These are phyloP conservation scores for Boletus insuetus DNA, from an alignment of 768 basidiomycete species.

Conservation along the genomic window DNA sequence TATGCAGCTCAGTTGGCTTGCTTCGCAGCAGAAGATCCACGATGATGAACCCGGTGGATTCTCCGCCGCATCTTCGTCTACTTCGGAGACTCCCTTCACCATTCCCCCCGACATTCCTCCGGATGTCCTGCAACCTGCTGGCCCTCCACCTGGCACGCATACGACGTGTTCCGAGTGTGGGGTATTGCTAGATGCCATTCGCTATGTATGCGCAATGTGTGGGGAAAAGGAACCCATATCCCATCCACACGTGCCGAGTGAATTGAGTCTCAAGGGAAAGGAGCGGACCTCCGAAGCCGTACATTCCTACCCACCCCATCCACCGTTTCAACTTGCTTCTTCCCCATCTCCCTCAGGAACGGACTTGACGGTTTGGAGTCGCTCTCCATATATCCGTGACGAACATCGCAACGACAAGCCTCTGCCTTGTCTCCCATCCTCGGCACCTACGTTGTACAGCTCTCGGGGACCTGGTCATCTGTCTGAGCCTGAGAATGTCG, in stretches of 20 bases:
- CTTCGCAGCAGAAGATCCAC: constrained; percentile 43
- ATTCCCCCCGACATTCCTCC: constrained; percentile 41
- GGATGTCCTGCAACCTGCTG: constrained; percentile 50
- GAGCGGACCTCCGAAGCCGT: constrained; percentile 29
- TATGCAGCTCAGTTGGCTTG: constrained; percentile 65
- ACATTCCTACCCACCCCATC: constrained; percentile 36
- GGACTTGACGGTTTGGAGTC: constrained; percentile 16
- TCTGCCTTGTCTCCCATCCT: constrained; percentile 42
- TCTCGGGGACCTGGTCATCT: background rate
- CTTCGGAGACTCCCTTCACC: constrained; percentile 13
- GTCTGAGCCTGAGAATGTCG: constrained; percentile 29
- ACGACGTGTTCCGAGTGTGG: constrained; percentile 87
- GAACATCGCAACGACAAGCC: constrained; percentile 38
- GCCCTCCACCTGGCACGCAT: constrained; percentile 56
- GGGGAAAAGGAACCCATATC: constrained; percentile 64
- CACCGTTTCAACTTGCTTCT: constrained; percentile 22
- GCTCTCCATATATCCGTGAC: constrained; percentile 11
- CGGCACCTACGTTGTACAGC: constrained; percentile 15
- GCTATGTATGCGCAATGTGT: constrained; percentile 88
- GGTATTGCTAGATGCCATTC: constrained; percentile 68
- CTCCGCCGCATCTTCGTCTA: constrained; percentile 16
- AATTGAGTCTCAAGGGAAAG: constrained; percentile 44
- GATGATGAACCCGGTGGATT: constrained; percentile 18
- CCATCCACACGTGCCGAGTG: constrained; percentile 9
- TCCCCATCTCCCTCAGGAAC: constrained; percentile 17